Evolutionary conservation across 345 rosid genomes (phyloP), one percentile per base, ranked within the genome.

Genomic region (Dimocarpus longan): DNA sequence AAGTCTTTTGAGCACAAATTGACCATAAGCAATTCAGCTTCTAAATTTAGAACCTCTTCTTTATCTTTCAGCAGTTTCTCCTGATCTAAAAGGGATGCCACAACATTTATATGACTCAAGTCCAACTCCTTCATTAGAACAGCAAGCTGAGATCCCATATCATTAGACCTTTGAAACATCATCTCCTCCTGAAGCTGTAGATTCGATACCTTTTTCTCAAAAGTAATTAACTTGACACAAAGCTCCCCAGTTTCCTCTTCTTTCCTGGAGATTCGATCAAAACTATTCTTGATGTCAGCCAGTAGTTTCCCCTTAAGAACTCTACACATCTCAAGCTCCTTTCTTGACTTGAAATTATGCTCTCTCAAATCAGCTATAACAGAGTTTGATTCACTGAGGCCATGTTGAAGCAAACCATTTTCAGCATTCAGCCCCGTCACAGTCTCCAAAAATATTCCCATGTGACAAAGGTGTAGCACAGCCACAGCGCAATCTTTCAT

Each of bases 401-500:
- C 95, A 71, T 89, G 88, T 48, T 94, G 93, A 73, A 96, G 97
- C 84, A 96, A 88, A 83, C 95, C 90, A 79, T 91, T 94, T 88
- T 96, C 98, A 4, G 89, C 86, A 84, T 93, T 91, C 80, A 93
- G 75, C 76, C 97, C 98, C 39, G 94, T 88, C 79, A 91, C 90
- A 50, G 91, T 87, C 86, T 96, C 99, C 85, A 94, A 82, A 84
- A 96, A 73, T 86, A 90, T 75, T 68, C 99, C 98, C 91, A 89
- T 93, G 80, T 96, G 97, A 84, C 99, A 96, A 56, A 90, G 90
- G 74, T 96, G 97, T 76, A 96, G 82, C 75, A 93, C 93, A 42
- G 99, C 92, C 67, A 96, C 80, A 74, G 97, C 95, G 89, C 97
- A 94, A 70, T 94, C 99, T 86, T 95, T 93, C 79, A 81, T 87